Base-by-base conservation (phyloP, 2,329 filamentous ascomycete species). In the Botrytis byssoidea region DNA sequence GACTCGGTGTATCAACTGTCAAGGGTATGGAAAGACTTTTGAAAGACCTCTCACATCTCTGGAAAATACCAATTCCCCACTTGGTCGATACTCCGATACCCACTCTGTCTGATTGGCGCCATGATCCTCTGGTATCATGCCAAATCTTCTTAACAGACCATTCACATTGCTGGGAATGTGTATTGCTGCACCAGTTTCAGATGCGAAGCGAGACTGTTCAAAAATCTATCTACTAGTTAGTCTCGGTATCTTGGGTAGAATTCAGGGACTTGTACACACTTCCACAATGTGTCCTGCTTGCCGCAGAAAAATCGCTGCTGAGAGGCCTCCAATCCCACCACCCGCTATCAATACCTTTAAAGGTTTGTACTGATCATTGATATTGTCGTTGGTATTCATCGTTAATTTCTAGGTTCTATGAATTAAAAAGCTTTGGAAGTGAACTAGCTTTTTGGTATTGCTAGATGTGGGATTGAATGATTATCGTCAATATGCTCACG, bases 161-260 rank as follows among this genome's bases (percentile, higher is more conserved):
- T 90, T 89, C 9, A 85, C 83, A 76, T 92, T 92, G 0, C 89
- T 88, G 0, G 88, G 86, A 9, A 91, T 79, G 76, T 91, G 88
- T n/a, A 91, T 85, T 0, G 89, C 89, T 5, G 89, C 89, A 1
- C 89, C 89, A 0, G 85, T 82, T 79, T 91, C 89, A 71, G 83
- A 85, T 35, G 86, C 85, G 29, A 90, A 85, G 2, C 83, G 82
- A 0, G 88, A 89, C 76, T 88, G 85, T 77, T 91, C 89, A 67
- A 84, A 87, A 0, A 90, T 76, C 85, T 88, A 71, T 9, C 29
- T 37, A 8, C 25, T 32, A 14, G 20, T 63, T 22, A 61, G 32
- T 35, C 25, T 59, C 10, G 16, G 22, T 44, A 20, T 25, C 20
- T 44, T 44, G 42, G 2, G 25, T 25, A 20, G 29, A 40, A 25